A percentile compares a stretch with the other conserved stretches of the same genome.
Conservation (phyloP, 2,329 filamentous ascomycete genomes). For the Orbilia brochopaga region DNA sequence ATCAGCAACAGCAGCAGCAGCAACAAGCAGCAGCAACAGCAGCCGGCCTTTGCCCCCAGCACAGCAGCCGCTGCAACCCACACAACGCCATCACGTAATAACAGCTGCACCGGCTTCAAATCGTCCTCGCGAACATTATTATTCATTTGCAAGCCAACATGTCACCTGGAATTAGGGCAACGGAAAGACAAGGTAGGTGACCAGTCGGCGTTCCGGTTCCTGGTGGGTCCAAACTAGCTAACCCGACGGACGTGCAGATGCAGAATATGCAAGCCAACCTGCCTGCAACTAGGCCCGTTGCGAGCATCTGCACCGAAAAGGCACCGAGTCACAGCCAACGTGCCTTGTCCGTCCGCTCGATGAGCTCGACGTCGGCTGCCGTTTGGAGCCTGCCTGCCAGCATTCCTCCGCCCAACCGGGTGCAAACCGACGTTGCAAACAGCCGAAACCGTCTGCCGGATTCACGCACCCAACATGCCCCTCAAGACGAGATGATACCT, state of each 20-base stretch:
- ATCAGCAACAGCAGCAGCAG: neutral
- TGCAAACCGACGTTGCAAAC: constrained; percentile 7
- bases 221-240: constrained; percentile 15
- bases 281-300: too few species aligned
- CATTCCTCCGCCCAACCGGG: constrained; percentile 25
- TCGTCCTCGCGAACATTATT: neutral
- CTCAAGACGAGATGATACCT: constrained; percentile 6
- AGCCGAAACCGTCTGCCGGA: constrained; percentile 50
- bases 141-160: neutral
- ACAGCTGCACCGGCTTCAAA: neutral
- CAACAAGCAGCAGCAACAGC: too few species aligned
- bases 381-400: neutral
- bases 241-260: neutral
- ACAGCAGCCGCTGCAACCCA: too few species aligned
- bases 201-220: constrained; percentile 30
- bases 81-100: too few species aligned
- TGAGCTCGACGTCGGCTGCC: neutral
- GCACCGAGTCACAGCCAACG: too few species aligned
- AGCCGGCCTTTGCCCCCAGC: too few species aligned
- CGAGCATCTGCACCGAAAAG: too few species aligned
- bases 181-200: neutral
- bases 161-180: constrained; percentile 21
- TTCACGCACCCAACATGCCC: constrained; percentile 7
- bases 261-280: too few species aligned
- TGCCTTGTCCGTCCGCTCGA: neutral